Evolutionary conservation across 768 basidiomycete species (phyloP).

Genomic region (Tephrocybe sp.): DNA sequence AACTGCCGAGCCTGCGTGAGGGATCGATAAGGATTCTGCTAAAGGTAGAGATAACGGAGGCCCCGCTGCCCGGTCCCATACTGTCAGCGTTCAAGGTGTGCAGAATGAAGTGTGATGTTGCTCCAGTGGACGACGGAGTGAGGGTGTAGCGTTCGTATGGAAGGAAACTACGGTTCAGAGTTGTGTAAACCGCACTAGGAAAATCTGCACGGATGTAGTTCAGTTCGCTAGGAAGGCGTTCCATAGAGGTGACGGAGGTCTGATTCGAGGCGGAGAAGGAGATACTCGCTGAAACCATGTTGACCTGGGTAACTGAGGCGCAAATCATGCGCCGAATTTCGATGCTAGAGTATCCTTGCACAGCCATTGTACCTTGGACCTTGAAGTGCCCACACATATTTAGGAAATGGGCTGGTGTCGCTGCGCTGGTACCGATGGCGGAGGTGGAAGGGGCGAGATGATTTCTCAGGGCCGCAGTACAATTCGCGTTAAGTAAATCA

Average conservation of each 20-base stretch:
- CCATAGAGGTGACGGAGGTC: background rate
- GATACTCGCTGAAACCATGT: constrained; percentile 3
- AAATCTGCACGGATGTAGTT: background rate
- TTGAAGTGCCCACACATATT: background rate
- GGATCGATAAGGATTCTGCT: background rate
- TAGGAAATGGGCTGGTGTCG: too few species aligned
- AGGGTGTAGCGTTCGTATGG: constrained; percentile 16
- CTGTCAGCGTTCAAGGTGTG: background rate
- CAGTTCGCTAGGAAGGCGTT: background rate
- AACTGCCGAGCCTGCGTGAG: too few species aligned
- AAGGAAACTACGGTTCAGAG: background rate
- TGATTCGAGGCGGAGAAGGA: background rate
- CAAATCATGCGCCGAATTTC: background rate
- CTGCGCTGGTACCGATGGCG: background rate
- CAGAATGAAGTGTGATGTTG: constrained; percentile 12
- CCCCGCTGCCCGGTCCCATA: constrained; percentile 11
- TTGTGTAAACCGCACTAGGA: background rate
- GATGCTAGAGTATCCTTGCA: background rate
- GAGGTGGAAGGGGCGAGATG: background rate
- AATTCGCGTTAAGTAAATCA: background rate
- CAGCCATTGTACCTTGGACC: background rate
- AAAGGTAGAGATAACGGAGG: constrained; percentile 1
- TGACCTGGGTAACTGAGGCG: constrained; percentile 1
- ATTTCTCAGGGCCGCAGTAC: background rate
- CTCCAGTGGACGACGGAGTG: background rate